Evolutionary conservation across 73 alveolate genomes (phyloP), one percentile per base, ranked within the genome.

Genomic region (Paramecium tetraurelia): DNA sequence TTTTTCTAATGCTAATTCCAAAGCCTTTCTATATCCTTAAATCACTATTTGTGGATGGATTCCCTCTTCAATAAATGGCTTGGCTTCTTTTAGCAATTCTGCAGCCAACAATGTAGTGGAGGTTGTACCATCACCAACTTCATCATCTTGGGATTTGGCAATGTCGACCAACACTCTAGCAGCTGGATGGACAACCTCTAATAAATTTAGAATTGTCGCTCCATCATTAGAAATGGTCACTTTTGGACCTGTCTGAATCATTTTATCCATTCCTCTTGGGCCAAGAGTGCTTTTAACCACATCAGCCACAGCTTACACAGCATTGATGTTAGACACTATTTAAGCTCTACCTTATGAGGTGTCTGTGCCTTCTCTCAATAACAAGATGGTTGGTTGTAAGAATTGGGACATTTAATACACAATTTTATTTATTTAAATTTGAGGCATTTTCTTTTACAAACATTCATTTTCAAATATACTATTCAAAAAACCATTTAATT

Each of bases 61-160:
- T 21, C 99, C 99, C 80, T 98, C 99, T 86, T 98, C 99, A 40
- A 98, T 93, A 95, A 98, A 97, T 38, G 92, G 53, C 92, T 94
- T 97, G 36, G 99, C 96, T 88, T 98, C 99, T 92, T 96, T 97
- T 87, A 98, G 93, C 63, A 98, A 95, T 93, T 98, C 99, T 36
- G 97, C 97, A 36, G 99, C 99, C 92, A 98, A 75, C 84, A 98
- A 94, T 58, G 96, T 96, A 31, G 98, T 99, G 22, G 98, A 92
- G 24, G 99, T 98, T 92, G 99, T 98, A 72, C 99, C 99, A 92
- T 98, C 99, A 43, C 99, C 99, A 18, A 98, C 99, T 84, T 96
- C 99, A 92, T 95, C 94, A 92, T 98, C 99, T 92, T 98, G 97
- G 86, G 99, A 90, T 92, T 95, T 97, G 88, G 99, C 98, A 93